Conservation (phyloP, 1,139 yeast genomes). For the Wickerhamomyces sp. region DNA sequence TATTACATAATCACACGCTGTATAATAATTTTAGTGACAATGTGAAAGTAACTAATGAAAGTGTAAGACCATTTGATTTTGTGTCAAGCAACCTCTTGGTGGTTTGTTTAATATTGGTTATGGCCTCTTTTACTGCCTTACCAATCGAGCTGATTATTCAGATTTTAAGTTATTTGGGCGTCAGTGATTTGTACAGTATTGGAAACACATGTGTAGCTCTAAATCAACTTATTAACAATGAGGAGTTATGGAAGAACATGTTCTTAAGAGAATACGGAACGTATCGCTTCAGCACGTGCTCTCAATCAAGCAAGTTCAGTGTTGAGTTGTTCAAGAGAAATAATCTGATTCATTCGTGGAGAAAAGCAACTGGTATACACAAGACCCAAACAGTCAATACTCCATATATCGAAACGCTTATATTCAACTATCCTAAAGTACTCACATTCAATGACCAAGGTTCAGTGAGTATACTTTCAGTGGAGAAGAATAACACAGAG, state of each 20-base stretch:
- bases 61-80: too few relatives aligned
- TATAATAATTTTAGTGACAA: not conserved
- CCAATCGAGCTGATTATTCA: constrained; percentile 57
- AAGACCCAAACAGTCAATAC: constrained; percentile 28
- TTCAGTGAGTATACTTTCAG: constrained; percentile 28
- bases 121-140: constrained; percentile 29
- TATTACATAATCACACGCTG: not conserved
- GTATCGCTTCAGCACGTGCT: constrained; percentile 49
- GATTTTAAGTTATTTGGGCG: constrained; percentile 54
- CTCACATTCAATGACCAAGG: constrained; percentile 33
- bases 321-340: constrained; percentile 51
- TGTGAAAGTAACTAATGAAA: too few relatives aligned
- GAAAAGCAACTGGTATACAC: constrained; percentile 38
- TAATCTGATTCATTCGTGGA: constrained; percentile 45
- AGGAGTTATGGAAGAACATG: constrained; percentile 57
- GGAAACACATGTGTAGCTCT: constrained; percentile 53
- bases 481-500: constrained; percentile 24
- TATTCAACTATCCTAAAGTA: constrained; percentile 30
- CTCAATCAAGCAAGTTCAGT: constrained; percentile 50
- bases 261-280: constrained; percentile 45
- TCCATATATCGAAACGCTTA: constrained; percentile 23
- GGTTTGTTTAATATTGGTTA: too few relatives aligned
- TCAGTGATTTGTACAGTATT: constrained; percentile 44
- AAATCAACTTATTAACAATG: constrained; percentile 48
- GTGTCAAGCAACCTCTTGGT: too few relatives aligned